Base-by-base conservation (phyloP, 768 basidiomycete species). In the Mycena epipterygia region DNA sequence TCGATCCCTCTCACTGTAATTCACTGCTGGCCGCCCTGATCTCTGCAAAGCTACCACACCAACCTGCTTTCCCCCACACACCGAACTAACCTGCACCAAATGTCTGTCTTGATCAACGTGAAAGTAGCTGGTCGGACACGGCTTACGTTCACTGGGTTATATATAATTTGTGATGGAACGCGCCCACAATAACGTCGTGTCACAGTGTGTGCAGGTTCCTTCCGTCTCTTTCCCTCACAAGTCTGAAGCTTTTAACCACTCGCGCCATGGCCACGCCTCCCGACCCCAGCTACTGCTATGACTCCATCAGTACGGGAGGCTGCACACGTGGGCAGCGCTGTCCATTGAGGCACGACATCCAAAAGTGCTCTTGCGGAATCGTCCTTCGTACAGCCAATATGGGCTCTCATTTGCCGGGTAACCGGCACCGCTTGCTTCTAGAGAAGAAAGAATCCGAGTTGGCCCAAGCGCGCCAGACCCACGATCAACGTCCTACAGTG, bases 291-390 rank as follows among this genome's bases (percentile, higher is more conserved):
- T 81, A 74, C 53, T 84, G 82, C 60, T 68, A 74, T 44, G 72
- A 70, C 30, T 80, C 74, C 41, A 59, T 80, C 8, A 74, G 74
- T 42, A 72, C 64, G 0, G 76, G n/a, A n/a, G n/a, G 76, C 4
- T 84, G 83, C 60, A 64, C 61, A 1, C 74, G 68, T 44, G 81
- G 82, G 19, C 41, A 73, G 23, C 52, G 69, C n/a, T 84, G 83
- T 72, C 74, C 71, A 2, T 60, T 78, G 60, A 74, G 80, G 35
- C 84, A 84, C 67, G 82, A 84, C 66, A 80, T 82, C 41, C 76
- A 77, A 51, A 76, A 77, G 51, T 84, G 84, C 64, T 71, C 78
- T 16, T 84, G 84, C 59, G 84, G 82, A 25, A 67, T 77, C 16
- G 78, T 82, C 9, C 57, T 75, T 13, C 46, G 58, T n/a, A 39